A percentile compares a stretch with the other conserved stretches of the same genome.
phyloP scores from a whole-genome alignment of 768 basidiomycete genomes.

The Podaxis rugospora region DNA sequence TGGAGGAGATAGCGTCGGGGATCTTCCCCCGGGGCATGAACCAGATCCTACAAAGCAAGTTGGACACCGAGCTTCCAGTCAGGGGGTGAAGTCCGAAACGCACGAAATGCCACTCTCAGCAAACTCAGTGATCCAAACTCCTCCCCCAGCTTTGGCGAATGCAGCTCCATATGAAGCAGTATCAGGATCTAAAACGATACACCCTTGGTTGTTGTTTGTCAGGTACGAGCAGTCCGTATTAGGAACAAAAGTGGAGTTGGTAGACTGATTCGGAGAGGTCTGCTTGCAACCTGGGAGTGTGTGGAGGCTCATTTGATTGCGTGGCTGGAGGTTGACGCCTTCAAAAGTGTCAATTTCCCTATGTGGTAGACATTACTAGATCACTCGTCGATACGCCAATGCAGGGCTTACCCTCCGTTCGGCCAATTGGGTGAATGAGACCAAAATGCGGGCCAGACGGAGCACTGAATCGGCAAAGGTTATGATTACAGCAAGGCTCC shows the following conservation, averaged over 20 bases:
- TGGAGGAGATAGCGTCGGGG: conserved; percentile 41
- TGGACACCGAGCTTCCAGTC: not conserved
- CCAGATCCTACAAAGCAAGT: conserved; percentile 45
- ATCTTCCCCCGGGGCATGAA: conserved; percentile 54
- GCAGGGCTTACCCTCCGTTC: conserved; percentile 39
- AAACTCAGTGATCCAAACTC: conserved; percentile 74
- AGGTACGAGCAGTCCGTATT: conserved; percentile 51
- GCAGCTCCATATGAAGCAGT: conserved; percentile 57
- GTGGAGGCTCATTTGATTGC: conserved; percentile 69
- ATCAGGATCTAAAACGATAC: conserved; percentile 53
- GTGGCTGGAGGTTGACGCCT: conserved; percentile 62
- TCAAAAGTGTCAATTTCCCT: conserved; percentile 79
- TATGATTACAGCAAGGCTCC: not conserved
- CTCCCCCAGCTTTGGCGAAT: conserved; percentile 65
- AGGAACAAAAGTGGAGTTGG: conserved; percentile 42
- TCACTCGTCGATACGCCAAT: not conserved
- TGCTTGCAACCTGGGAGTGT: conserved; percentile 58
- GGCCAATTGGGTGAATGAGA: conserved; percentile 60
- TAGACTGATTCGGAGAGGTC: conserved; percentile 37
- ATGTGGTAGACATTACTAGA: not conserved
- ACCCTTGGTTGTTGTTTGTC: conserved; percentile 54
- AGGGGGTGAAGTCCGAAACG: conserved; percentile 17
- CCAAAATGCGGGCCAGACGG: conserved; percentile 69
- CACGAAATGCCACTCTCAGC: conserved; percentile 61
- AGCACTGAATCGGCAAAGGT: conserved; percentile 38